phyloP scores from a whole-genome alignment of 139 green algal genomes.

The Chlamydomonas urium region DNA sequence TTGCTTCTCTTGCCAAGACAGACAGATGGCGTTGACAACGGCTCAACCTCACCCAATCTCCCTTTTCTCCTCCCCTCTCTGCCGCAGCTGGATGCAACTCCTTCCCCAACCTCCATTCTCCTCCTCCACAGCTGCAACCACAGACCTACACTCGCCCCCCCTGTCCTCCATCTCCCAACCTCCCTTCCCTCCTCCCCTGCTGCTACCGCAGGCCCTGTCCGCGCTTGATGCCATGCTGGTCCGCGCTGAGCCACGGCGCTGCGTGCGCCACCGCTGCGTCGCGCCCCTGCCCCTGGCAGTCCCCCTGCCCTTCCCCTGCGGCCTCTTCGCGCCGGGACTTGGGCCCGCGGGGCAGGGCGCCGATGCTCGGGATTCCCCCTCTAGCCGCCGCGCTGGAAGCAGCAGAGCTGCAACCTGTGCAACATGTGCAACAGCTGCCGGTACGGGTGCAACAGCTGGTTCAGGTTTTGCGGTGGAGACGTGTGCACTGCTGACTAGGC shows the following conservation, averaged over 20 bases:
- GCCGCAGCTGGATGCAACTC: neutral
- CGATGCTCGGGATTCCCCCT: neutral
- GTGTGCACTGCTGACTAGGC: conserved; percentile 20
- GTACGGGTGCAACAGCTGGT: too few species aligned
- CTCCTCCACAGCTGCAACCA: neutral
- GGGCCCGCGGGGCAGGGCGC: neutral
- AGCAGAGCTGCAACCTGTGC: neutral
- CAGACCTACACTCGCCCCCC: neutral
- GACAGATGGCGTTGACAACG: too few species aligned
- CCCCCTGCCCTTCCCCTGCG: conserved; percentile 42
- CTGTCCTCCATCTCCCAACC: neutral
- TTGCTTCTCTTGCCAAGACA: too few species aligned
- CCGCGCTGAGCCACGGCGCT: neutral
- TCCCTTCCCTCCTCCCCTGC: neutral
- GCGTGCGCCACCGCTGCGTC: conserved; percentile 33
- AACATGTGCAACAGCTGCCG: too few species aligned
- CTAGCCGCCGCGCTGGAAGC: neutral
- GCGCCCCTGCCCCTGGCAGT: conserved; percentile 32
- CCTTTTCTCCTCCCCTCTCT: too few species aligned
- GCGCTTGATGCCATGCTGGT: conserved; percentile 34
- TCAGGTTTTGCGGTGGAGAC: neutral
- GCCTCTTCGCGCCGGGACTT: neutral
- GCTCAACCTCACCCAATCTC: too few species aligned
- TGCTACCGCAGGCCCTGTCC: conserved; percentile 1
- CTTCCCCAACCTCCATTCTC: neutral